phyloP scores from a whole-genome alignment of 2,329 filamentous ascomycete species.

The Monilinia polystroma region DNA sequence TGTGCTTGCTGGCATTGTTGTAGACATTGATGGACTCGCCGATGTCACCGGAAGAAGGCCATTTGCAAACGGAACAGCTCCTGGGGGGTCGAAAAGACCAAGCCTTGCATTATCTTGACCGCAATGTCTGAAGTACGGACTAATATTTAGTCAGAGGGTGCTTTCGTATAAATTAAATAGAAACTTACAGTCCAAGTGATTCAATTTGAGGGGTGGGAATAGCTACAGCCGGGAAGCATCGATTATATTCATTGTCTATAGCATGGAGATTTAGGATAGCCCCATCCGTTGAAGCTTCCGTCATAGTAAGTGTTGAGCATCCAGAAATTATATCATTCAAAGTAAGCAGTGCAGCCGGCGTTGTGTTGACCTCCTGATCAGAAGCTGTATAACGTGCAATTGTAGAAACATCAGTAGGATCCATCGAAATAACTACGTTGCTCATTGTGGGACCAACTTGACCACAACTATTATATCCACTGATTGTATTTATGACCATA shows the following conservation, averaged over 20 bases:
- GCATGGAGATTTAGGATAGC: conserved; percentile 25
- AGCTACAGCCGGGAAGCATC: conserved; percentile 30
- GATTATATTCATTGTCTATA: conserved; percentile 24
- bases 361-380: conserved; percentile 31
- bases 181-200: conserved; percentile 30
- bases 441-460: conserved; percentile 40
- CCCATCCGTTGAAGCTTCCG: conserved; percentile 14
- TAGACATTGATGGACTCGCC: conserved; percentile 26
- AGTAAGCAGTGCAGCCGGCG: conserved; percentile 36
- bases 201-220: conserved; percentile 27
- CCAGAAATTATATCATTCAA: conserved; percentile 41
- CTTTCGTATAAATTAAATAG: too few species aligned
- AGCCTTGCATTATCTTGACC: conserved; percentile 42
- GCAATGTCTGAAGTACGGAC: conserved; percentile 41
- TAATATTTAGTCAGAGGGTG: neutral
- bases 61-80: conserved; percentile 42
- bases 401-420: conserved; percentile 43
- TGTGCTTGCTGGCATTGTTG: conserved; percentile 27
- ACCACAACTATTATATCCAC: conserved; percentile 40
- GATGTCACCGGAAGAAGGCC: conserved; percentile 33
- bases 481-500: conserved; percentile 42
- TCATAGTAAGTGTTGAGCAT: conserved; percentile 31
- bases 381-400: conserved; percentile 34
- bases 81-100: conserved; percentile 45
- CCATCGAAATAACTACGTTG: conserved; percentile 39